Conservation (phyloP, 371 early-diverging fungal species). For the Mucor circinelloides region DNA sequence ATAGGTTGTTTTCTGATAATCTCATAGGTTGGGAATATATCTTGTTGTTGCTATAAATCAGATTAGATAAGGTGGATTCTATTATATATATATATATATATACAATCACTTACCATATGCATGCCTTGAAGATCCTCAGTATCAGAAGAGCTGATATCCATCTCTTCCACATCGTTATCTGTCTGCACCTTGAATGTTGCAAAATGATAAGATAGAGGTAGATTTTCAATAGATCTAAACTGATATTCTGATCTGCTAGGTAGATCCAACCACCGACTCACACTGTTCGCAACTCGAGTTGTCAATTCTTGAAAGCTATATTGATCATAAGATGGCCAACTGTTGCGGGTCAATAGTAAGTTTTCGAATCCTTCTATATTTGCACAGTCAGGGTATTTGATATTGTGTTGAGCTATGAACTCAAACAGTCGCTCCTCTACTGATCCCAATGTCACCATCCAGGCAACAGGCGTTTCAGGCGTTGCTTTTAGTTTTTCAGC, state of each 20-base stretch:
- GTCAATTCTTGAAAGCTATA: not conserved
- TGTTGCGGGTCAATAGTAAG: not conserved
- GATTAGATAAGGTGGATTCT: not conserved
- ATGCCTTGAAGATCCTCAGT: not conserved
- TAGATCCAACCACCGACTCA: not conserved
- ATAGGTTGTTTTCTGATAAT: not conserved
- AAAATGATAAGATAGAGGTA: slow-evolving; percentile 6
- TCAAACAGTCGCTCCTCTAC: slow-evolving; percentile 8
- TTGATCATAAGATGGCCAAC: slow-evolving; percentile 6
- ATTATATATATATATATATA: not conserved
- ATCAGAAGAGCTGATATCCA: slow-evolving; percentile 19
- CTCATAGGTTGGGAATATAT: not conserved
- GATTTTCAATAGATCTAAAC: not conserved
- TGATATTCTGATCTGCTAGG: slow-evolving; percentile 3
- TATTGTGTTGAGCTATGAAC: not conserved
- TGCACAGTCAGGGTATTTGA: not conserved
- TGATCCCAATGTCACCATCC: slow-evolving; percentile 16
- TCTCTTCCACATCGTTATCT: not conserved
- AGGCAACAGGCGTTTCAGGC: not conserved
- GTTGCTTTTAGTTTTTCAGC: too few species aligned
- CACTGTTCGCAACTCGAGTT: not conserved
- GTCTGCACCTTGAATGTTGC: slow-evolving; percentile 3
- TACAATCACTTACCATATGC: not conserved
- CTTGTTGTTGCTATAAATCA: not conserved
- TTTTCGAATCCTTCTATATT: not conserved